Percentiles rank a stretch among this genome's conserved stretches.
These are phyloP conservation scores for Saccharum officinarum DNA, from an alignment of 176 grass and related monocot genomes.

Conservation along the genomic window DNA sequence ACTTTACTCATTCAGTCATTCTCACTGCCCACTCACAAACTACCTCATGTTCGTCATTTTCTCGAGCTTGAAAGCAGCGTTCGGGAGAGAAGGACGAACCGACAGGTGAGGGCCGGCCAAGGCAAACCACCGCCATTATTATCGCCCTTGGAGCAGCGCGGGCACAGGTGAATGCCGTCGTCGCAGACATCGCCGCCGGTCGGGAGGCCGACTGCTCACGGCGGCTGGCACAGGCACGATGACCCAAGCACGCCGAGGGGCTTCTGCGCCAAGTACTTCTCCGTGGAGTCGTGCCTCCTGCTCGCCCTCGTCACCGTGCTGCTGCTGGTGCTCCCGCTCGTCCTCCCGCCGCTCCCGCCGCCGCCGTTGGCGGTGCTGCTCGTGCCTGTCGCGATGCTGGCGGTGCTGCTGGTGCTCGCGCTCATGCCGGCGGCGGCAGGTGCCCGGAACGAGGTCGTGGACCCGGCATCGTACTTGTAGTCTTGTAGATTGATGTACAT, in stretches of 20 bases:
- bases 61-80: slow-evolving; percentile 1
- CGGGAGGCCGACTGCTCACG: neutral
- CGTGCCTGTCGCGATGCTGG: slow-evolving; percentile 49
- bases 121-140: neutral
- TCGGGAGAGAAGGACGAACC: neutral
- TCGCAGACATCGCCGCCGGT: neutral
- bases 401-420: slow-evolving; percentile 50
- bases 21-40: neutral
- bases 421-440: slow-evolving; percentile 39
- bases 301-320: slow-evolving; percentile 46
- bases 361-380: slow-evolving; percentile 57
- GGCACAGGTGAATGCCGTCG: slow-evolving; percentile 10
- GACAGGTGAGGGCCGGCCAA: neutral
- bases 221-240: neutral
- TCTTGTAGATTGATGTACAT: slow-evolving; percentile 19
- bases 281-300: slow-evolving; percentile 42
- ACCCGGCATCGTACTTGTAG: slow-evolving; percentile 7
- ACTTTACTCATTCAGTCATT: neutral
- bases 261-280: slow-evolving; percentile 56
- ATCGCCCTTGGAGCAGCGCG: neutral
- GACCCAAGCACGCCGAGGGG: slow-evolving; percentile 19
- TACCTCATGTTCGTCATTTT: neutral
- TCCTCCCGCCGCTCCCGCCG: slow-evolving; percentile 68
- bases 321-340: slow-evolving; percentile 61
- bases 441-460: slow-evolving; percentile 10